phyloP scores from a whole-genome alignment of 73 alveolate genomes.

The Paramecium sonneborni region DNA sequence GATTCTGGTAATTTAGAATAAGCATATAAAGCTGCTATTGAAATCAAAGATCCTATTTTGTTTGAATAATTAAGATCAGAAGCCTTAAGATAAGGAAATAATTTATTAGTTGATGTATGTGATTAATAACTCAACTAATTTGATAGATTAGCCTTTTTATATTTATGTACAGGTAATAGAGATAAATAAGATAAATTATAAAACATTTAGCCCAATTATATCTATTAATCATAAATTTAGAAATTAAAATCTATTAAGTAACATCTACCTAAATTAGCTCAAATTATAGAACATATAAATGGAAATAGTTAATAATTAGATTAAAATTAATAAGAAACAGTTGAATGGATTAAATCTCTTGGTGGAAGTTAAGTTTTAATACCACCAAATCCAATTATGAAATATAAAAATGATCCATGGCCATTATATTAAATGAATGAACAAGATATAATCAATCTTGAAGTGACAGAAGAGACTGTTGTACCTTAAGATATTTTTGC shows the following conservation, averaged over 20 bases:
- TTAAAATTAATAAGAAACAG: not conserved
- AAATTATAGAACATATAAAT: not conserved
- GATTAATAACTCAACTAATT: constrained; percentile 53
- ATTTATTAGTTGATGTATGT: constrained; percentile 45
- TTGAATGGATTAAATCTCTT: not conserved
- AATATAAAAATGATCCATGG: constrained; percentile 28
- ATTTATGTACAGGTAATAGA: not conserved
- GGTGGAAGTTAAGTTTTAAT: not conserved
- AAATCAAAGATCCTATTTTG: not conserved
- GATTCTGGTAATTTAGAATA: constrained; percentile 21
- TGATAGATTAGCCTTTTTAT: constrained; percentile 61
- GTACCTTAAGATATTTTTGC: not conserved
- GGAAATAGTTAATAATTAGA: not conserved
- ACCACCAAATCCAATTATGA: not conserved
- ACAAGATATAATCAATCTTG: not conserved
- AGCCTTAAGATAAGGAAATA: constrained; percentile 59
- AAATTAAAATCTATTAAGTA: not conserved
- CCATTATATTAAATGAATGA: not conserved
- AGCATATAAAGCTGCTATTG: constrained; percentile 19
- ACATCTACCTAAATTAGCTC: constrained; percentile 33
- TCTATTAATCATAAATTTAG: not conserved
- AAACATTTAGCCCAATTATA: constrained; percentile 20
- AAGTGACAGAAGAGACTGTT: not conserved
- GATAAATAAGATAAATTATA: constrained; percentile 55
- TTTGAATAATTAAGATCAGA: constrained; percentile 55